Conservation (phyloP, 1,139 yeast species). For the Zhuliangozyma parablackwelliae region DNA sequence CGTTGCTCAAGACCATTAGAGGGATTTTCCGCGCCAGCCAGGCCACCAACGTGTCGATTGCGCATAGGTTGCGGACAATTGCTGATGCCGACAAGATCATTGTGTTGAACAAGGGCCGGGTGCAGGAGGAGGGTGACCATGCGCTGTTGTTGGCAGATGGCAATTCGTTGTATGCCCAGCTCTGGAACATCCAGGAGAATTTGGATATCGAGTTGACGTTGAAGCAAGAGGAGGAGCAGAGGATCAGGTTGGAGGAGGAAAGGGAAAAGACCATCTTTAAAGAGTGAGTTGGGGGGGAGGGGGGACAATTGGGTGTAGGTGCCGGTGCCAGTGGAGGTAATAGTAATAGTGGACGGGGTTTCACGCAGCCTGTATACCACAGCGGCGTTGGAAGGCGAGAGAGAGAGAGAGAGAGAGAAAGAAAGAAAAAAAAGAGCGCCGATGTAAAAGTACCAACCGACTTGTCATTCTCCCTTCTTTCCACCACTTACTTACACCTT, state of each 20-base stretch:
- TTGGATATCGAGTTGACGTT: conserved; percentile 44
- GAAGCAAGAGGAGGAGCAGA: conserved; percentile 17
- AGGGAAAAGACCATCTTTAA: conserved; percentile 7
- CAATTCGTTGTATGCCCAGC: conserved; percentile 62
- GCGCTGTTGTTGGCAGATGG: conserved; percentile 48
- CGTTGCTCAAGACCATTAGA: conserved; percentile 68
- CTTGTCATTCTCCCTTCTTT: background rate
- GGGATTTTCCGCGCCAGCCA: conserved; percentile 51
- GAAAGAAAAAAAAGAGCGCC: too few relatives aligned
- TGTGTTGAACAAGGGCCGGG: conserved; percentile 73
- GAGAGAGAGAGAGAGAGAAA: too few relatives aligned
- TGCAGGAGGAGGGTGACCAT: conserved; percentile 87
- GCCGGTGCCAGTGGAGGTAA: too few relatives aligned
- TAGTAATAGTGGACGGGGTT: too few relatives aligned
- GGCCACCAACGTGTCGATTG: conserved; percentile 83
- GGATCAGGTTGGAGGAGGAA: conserved; percentile 10
- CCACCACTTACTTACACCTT: background rate
- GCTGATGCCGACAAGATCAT: conserved; percentile 94
- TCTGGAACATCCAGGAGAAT: conserved; percentile 92
- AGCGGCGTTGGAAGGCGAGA: too few relatives aligned
- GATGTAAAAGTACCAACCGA: background rate
- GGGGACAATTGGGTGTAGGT: too few relatives aligned
- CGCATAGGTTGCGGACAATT: conserved; percentile 88
- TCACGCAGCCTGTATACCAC: too few relatives aligned
- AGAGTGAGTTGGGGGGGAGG: too few relatives aligned